These are phyloP conservation scores for Solanum stenotomum DNA, from an alignment of 257 asterid genomes.

Conservation along the genomic window DNA sequence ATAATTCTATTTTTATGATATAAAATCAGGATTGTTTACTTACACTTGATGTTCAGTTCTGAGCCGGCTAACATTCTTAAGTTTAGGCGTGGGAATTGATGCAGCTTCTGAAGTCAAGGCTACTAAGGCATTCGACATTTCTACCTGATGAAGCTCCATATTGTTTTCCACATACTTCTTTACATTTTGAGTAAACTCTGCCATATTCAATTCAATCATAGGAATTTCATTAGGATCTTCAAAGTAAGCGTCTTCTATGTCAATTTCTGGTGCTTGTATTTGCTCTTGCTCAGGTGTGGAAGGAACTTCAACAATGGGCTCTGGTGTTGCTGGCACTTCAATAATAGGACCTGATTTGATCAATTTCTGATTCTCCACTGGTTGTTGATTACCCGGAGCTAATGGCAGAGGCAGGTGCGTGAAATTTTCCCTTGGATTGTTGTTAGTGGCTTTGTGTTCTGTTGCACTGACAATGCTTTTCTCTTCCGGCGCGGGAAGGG, in stretches of 20 bases:
- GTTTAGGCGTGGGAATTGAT: conserved; percentile 85
- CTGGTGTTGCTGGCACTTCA: conserved; percentile 28
- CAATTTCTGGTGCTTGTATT: conserved; percentile 30
- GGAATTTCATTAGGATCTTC: conserved; percentile 87
- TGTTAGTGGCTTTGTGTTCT: conserved; percentile 31
- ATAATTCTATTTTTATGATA: neutral
- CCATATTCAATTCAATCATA: conserved; percentile 72
- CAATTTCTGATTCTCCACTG: conserved; percentile 12
- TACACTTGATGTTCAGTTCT: conserved; percentile 98
- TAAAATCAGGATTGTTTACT: conserved; percentile 22
- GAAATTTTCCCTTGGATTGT: conserved; percentile 23
- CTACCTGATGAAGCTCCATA: conserved; percentile 50
- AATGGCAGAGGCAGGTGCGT: conserved; percentile 55
- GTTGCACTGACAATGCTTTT: conserved; percentile 42
- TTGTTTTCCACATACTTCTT: conserved; percentile 55
- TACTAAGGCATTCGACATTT: conserved; percentile 77
- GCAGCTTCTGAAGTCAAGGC: conserved; percentile 84
- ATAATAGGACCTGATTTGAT: conserved; percentile 30
- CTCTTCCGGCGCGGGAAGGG: conserved; percentile 85
- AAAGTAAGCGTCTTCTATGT: conserved; percentile 46
- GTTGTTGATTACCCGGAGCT: conserved; percentile 24
- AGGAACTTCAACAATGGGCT: conserved; percentile 59
- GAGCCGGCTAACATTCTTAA: conserved; percentile 70
- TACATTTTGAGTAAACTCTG: conserved; percentile 70
- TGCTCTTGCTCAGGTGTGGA: conserved; percentile 58